Percentiles rank a stretch among this genome's conserved stretches.
phyloP scores from a whole-genome alignment of 352 stramenopile species.

The Globisporangium radiosum region DNA sequence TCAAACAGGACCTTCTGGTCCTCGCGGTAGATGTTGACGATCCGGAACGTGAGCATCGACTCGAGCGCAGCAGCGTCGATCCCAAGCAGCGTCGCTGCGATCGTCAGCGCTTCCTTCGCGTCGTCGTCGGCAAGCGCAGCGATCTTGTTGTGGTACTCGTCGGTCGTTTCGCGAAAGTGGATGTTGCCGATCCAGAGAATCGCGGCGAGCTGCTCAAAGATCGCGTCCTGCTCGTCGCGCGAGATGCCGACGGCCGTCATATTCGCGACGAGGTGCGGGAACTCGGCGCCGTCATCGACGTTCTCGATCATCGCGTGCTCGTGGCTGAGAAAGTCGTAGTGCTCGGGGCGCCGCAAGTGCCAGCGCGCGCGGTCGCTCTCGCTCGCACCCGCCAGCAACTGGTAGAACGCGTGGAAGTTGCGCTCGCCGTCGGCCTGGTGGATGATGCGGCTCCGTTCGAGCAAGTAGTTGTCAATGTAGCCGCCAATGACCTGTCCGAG shows the following conservation, averaged over 20 bases:
- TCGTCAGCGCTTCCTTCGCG: conserved; percentile 46
- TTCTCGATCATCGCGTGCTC: conserved; percentile 62
- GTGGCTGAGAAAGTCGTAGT: conserved; percentile 69
- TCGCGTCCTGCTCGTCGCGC: conserved; percentile 55
- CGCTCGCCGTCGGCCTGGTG: conserved; percentile 83
- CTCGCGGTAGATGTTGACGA: conserved; percentile 73
- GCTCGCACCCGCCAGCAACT: conserved; percentile 75
- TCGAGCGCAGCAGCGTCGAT: conserved; percentile 59
- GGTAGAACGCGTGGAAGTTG: conserved; percentile 94
- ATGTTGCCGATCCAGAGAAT: conserved; percentile 86
- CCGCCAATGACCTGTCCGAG: conserved; percentile 74
- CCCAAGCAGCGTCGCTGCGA: conserved; percentile 53
- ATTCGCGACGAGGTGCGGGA: conserved; percentile 46
- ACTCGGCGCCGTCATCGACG: conserved; percentile 72
- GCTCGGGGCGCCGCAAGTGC: conserved; percentile 40
- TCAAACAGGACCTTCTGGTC: conserved; percentile 78
- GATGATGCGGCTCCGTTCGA: conserved; percentile 90
- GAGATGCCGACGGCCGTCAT: conserved; percentile 69
- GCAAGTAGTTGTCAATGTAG: conserved; percentile 87
- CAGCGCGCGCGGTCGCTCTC: conserved; percentile 41
- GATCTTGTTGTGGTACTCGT: conserved; percentile 70
- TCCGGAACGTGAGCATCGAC: conserved; percentile 67
- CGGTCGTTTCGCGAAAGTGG: conserved; percentile 63
- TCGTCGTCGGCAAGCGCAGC: conserved; percentile 51
- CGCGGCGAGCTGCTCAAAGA: conserved; percentile 74